Percentiles rank a stretch among this genome's conserved stretches.
phyloP scores from a whole-genome alignment of 345 rosid species.

The Syzygium grande region DNA sequence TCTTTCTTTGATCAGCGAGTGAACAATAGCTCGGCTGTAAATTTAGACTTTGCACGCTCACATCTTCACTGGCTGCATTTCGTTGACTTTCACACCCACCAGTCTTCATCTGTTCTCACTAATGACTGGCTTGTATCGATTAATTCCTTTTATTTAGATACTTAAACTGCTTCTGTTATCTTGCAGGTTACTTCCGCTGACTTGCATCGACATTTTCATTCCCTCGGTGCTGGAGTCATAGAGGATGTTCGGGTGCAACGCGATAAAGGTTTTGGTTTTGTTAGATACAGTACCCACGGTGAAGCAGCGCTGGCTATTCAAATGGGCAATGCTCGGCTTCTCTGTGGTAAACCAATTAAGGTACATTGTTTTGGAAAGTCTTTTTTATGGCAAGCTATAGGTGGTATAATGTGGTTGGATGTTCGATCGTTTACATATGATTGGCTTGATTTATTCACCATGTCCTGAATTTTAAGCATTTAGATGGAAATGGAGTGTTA shows the following conservation, averaged over 20 bases:
- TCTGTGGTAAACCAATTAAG: slow-evolving; percentile 74
- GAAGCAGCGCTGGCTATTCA: slow-evolving; percentile 92
- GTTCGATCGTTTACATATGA: background rate
- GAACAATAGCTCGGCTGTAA: background rate
- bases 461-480: background rate
- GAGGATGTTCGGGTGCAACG: slow-evolving; percentile 94
- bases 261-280: slow-evolving; percentile 94
- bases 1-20: background rate
- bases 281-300: slow-evolving; percentile 63
- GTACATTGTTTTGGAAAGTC: slow-evolving; percentile 12
- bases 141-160: background rate
- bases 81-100: background rate
- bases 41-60: background rate
- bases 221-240: slow-evolving; percentile 69
- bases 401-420: background rate
- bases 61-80: background rate
- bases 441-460: background rate
- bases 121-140: background rate
- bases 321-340: slow-evolving; percentile 65
- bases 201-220: slow-evolving; percentile 71
- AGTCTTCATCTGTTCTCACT: background rate
- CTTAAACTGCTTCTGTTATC: background rate
- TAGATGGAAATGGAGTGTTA: background rate
- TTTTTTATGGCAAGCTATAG: background rate
- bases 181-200: slow-evolving; percentile 64